Evolutionary conservation across 2,329 filamentous ascomycete genomes (phyloP), one percentile per base, ranked within the genome.

Genomic region (Aspergillus intermedius): DNA sequence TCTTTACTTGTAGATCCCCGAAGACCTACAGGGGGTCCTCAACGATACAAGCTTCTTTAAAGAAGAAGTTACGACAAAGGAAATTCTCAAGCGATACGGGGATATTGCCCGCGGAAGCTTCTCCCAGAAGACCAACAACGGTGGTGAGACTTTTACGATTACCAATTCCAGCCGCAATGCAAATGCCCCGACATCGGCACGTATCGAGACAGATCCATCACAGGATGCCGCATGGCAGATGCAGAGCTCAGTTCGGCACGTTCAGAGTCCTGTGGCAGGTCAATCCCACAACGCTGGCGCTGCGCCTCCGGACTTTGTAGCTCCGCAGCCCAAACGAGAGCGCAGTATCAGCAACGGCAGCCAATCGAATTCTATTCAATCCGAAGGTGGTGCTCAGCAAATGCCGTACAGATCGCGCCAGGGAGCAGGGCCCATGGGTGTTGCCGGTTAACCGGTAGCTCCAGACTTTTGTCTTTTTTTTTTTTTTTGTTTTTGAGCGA

Each of bases 41-140:
- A 88, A 85, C 63, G 91, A 98, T 67, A 84, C 84, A 4, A 80
- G 80, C 19, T 80, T 95, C 45, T 91, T 94, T 70, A 88, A 84
- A 65, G 86, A 83, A 61, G 91, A 98, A 51, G 84, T 96, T 53
- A 96, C 91, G 1, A 95, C 91, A 5, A 98, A 98, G 69, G 93
- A 98, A 62, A 97, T 98, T 47, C 78, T 98, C 45, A 95, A 91
- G 67, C 83, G 89, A 49, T 96, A 94, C 69, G 90, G 90, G 44
- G 88, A 95, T 62, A 85, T 93, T 53, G 83, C 72, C 71, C 87
- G 74, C 73, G 80, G 72, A 71, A 75, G 69, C 80, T 82, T 69
- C 71, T 77, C 61, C 72, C 77, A 66, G 77, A 82, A 63, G 72
- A 59, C 65, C 19, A 78, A 66, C 56, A 67, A 66, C 73, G 77